phyloP scores from a whole-genome alignment of 1,139 yeast genomes.

The Petasospora rhodanensis region DNA sequence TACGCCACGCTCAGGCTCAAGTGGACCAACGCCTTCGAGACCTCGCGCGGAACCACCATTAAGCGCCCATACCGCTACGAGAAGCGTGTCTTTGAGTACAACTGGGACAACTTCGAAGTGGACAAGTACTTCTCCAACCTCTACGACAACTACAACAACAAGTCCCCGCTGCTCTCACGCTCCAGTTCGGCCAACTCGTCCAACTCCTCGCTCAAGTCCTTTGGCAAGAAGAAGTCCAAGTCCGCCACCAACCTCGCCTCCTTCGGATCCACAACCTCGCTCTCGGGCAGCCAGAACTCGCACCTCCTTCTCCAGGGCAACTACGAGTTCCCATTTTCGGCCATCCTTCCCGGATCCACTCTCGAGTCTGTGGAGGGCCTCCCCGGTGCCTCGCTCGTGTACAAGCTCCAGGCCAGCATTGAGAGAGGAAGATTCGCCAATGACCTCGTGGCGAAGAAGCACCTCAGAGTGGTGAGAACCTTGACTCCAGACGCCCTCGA shows the following conservation, averaged over 20 bases:
- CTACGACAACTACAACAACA: conserved; percentile 25
- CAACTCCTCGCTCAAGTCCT: conserved; percentile 21
- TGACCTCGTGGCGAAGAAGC: conserved; percentile 63
- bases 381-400: conserved; percentile 77
- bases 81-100: conserved; percentile 65
- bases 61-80: conserved; percentile 57
- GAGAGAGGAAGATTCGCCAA: conserved; percentile 79
- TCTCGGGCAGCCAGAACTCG: conserved; percentile 21
- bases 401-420: conserved; percentile 71
- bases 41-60: conserved; percentile 40
- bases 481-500: conserved; percentile 85
- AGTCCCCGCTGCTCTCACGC: conserved; percentile 8
- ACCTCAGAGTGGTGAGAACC: conserved; percentile 81
- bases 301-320: conserved; percentile 62
- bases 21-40: conserved; percentile 48
- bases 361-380: conserved; percentile 91
- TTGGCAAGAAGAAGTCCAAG: conserved; percentile 27
- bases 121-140: conserved; percentile 29
- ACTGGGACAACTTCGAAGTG: conserved; percentile 68
- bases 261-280: conserved; percentile 27
- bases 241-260: conserved; percentile 26
- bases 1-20: conserved; percentile 60
- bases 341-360: conserved; percentile 77
- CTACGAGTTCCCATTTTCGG: conserved; percentile 86
- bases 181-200: conserved; percentile 20